phyloP scores from a whole-genome alignment of 495 filamentous ascomycete genomes.

The Podospora tetraspora region DNA sequence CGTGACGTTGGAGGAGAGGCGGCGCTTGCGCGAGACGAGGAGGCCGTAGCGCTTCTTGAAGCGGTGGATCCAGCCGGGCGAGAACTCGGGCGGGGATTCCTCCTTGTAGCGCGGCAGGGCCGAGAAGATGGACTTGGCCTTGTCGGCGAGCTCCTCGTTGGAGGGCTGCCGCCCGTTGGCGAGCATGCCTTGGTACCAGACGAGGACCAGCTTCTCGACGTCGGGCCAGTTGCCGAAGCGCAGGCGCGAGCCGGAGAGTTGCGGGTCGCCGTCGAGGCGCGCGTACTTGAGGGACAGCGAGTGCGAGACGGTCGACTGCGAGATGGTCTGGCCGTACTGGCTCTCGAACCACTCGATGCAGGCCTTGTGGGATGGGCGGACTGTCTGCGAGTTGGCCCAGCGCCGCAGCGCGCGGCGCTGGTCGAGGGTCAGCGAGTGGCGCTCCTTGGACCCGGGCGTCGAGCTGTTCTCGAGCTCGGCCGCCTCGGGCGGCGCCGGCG shows the following conservation, averaged over 20 bases:
- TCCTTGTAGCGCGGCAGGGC: constrained; percentile 48
- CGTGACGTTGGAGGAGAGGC: constrained; percentile 31
- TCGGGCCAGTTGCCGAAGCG: constrained; percentile 52
- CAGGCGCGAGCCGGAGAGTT: constrained; percentile 47
- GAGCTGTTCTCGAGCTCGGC: constrained; percentile 3
- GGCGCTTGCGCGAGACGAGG: constrained; percentile 44
- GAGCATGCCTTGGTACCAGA: constrained; percentile 46
- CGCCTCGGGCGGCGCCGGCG: neutral
- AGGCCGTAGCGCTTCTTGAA: constrained; percentile 52
- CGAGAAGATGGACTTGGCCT: constrained; percentile 46
- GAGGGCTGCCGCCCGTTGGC: constrained; percentile 42
- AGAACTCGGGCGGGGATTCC: constrained; percentile 46
- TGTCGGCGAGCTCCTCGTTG: constrained; percentile 49
- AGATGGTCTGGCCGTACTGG: constrained; percentile 48
- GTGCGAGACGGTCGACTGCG: constrained; percentile 49
- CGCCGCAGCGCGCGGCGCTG: constrained; percentile 48
- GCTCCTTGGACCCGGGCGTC: constrained; percentile 35
- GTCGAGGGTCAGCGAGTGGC: constrained; percentile 48
- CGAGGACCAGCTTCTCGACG: constrained; percentile 49
- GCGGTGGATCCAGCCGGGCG: constrained; percentile 50
- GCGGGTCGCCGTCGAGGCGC: constrained; percentile 47
- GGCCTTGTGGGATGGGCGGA: constrained; percentile 46
- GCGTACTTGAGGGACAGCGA: constrained; percentile 50
- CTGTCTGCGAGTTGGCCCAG: constrained; percentile 46
- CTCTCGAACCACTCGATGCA: constrained; percentile 51